Evolutionary conservation across 1,284 basidiomycete species (phyloP), one percentile per base, ranked within the genome.

Genomic region (Papiliotrema fonsecae): DNA sequence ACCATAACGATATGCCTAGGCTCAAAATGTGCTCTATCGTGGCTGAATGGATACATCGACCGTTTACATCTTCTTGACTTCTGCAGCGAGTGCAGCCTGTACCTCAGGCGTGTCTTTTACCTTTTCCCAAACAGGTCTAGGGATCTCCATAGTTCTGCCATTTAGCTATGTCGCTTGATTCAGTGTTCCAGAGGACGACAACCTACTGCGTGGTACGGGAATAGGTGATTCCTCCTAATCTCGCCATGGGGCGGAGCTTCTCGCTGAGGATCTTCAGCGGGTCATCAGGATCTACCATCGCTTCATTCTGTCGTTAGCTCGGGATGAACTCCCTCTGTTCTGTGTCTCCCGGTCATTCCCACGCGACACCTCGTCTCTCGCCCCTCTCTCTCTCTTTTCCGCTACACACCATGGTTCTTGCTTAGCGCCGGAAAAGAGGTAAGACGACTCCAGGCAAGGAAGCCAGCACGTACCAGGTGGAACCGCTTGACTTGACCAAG

Each of bases 401-500:
- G 19, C n/a, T 25, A 34, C 0, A 32, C 26, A 27, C 39, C 4
- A 34, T n/a, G n/a, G n/a, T n/a, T n/a, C n/a, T n/a, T n/a, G n/a
- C n/a, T n/a, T n/a, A n/a, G n/a, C n/a, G n/a, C n/a, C n/a, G n/a
- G n/a, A n/a, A n/a, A n/a, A n/a, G n/a, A n/a, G n/a, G n/a, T n/a
- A n/a, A n/a, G n/a, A n/a, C n/a, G n/a, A n/a, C n/a, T 10, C 30
- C 16, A 9, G 9, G 30, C 9, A 10, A 16, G 10, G 30, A 9
- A 16, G 22, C 14, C 18, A 28, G 14, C 30, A 60, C 65, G 40
- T 35, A 69, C 66, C 30, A 82, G 78, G 66, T 87, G 86, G 32
- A 83, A 76, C 44, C 76, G 75, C 68, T 80, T 81, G 60, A 88
- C 79, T 47, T 79, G 76, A 4, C 85, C 85, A 26, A 88, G 65